Evolutionary conservation across 2,329 filamentous ascomycete species (phyloP).

Genomic region (Fusarium sp.): DNA sequence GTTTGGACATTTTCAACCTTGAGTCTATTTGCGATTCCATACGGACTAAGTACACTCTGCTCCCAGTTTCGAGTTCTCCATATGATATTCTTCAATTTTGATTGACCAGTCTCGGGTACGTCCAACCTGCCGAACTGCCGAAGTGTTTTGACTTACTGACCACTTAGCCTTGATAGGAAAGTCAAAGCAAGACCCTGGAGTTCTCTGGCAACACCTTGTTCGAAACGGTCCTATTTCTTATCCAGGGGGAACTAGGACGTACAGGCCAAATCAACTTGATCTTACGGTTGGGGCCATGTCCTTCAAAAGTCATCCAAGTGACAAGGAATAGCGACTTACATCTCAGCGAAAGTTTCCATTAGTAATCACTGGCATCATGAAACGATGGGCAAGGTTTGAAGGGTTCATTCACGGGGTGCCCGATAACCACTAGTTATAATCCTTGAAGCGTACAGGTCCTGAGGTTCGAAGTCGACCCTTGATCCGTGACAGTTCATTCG

Average conservation of each 20-base stretch:
- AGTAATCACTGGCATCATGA: too few species aligned
- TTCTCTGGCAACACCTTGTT: neutral
- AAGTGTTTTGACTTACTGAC: neutral
- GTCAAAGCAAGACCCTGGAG: neutral
- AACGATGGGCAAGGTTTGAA: neutral
- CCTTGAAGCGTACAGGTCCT: too few species aligned
- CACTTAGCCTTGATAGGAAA: neutral
- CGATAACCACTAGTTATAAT: neutral
- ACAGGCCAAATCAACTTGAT: too few species aligned
- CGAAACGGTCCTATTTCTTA: too few species aligned
- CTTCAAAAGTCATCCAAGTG: neutral
- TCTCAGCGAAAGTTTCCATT: too few species aligned
- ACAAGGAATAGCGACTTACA: neutral
- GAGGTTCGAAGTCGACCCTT: too few species aligned
- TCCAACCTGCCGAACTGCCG: neutral
- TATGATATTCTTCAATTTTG: too few species aligned
- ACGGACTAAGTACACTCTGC: rapidly evolving
- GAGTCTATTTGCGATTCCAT: neutral
- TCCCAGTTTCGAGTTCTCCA: neutral
- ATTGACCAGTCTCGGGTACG: neutral
- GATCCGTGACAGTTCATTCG: too few species aligned
- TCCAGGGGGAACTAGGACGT: too few species aligned
- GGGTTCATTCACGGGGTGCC: neutral
- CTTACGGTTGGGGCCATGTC: rapidly evolving
- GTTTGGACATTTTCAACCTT: too few species aligned